Evolutionary conservation across 179 eudicot species (phyloP), one percentile per base, ranked within the genome.

Genomic region (Heliamphora pulchella): DNA sequence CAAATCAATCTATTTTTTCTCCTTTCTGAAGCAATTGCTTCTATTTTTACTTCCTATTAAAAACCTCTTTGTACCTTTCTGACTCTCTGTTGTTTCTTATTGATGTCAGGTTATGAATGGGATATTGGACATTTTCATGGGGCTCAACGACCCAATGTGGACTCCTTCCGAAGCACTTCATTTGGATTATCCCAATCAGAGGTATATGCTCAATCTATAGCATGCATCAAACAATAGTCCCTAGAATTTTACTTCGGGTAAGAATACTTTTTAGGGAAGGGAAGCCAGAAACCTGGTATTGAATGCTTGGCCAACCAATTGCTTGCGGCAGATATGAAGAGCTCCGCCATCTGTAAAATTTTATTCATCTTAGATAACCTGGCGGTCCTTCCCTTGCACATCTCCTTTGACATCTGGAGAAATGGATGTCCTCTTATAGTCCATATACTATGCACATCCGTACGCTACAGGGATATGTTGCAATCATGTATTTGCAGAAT

Each of bases 71-170:
- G 17, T 46, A 71, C 17, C 46, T 55, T 69, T 20, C 22, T 20
- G 22, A 20, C 22, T 20, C 22, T 46, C 43, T 68, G 47, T 70
- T 67, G 43, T 76, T 76, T 5, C 53, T 22, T 78, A 4, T n/a
- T 76, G 15, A 46, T 74, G 55, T 72, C 88, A 95, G 98, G 99
- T 81, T 96, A 96, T 88, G 99, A 96, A 84, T 94, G 99, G 98
- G 99, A 96, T 78, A 87, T 96, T 77, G 99, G 99, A 74, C 99
- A 96, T 74, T 96, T 96, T 84, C 85, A 82, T 80, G 97, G 98
- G 77, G 96, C 98, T 81, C 89, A 85, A 22, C 89, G 99, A 76
- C 99, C 99, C 70, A 91, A 96, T 79, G 98, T 96, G 63, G 98
- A 96, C 82, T 91, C 96, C 90, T 96, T 96, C 82, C 87, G 88